Base-by-base conservation (phyloP, 768 basidiomycete species). In the Agaricus subrufescens region DNA sequence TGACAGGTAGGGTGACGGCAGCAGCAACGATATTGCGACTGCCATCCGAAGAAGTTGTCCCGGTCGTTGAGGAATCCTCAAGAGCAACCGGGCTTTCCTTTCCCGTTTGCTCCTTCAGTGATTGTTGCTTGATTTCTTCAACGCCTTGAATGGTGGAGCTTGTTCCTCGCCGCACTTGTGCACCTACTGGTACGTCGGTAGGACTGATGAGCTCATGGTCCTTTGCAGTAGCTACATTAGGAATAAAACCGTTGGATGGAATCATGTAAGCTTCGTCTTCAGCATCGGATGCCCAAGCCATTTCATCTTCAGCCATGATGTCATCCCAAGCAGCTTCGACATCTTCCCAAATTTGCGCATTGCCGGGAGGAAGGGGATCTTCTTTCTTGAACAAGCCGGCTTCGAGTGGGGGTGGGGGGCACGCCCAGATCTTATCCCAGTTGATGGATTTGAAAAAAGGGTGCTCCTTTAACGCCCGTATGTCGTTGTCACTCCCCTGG, bases 361-460 rank as follows among this genome's bases (percentile, higher is more conserved):
- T 65, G 4, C 68, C 71, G 29, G 65, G 56, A 30, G 67, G 64
- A 37, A 67, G 65, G 14, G 61, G 62, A 9, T 63, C 60, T 30
- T 77, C 55, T 34, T 56, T 56, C 55, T 56, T 56, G 48, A 56
- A 56, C 5, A 56, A 71, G 4, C 88, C 88, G 11, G 79, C 69
- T 66, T 82, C 80, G 10, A 87, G 71, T 0, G 69, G 69, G 23
- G 89, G 89, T 4, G 78, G 74, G 5, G 80, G 72, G n/a, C 75
- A 75, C 0, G 75, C 82, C 89, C 89, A 91, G 3, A 91, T 72
- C 0, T 71, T 75, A 9, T 74, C 69, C 89, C 89, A 91, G 49
- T 76, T 71, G 52, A 88, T 73, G 15, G 69, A 27, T 25, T 59
- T 15, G 71, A 63, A 64, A 61, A 65, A 47, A 47, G 51, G 52